A percentile compares a stretch with the other conserved stretches of the same genome.
phyloP scores from a whole-genome alignment of 1,284 basidiomycete genomes.

The Crucibulum parvulum region DNA sequence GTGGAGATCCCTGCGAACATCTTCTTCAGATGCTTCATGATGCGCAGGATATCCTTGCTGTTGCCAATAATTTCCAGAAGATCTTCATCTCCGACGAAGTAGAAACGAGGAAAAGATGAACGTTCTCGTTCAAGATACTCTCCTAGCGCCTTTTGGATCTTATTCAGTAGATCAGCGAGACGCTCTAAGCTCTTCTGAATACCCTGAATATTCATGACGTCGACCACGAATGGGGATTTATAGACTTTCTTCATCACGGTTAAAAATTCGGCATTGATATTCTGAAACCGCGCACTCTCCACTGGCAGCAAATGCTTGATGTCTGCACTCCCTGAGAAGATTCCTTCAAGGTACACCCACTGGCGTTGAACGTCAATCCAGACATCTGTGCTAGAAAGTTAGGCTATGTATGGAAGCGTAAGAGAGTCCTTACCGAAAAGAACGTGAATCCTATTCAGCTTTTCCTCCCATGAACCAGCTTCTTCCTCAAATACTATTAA shows the following conservation, averaged over 20 bases:
- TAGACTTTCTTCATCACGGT: conserved; percentile 99
- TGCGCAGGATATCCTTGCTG: conserved; percentile 96
- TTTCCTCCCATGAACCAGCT: conserved; percentile 94
- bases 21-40: conserved; percentile 99
- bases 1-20: conserved; percentile 99
- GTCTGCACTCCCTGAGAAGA: conserved; percentile 98
- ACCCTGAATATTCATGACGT: conserved; percentile 95
- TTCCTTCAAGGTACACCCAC: conserved; percentile 99
- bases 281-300: conserved; percentile 96
- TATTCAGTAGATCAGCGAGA: conserved; percentile 93
- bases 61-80: conserved; percentile 99
- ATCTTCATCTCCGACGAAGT: conserved; percentile 99
- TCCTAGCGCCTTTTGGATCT: conserved; percentile 99
- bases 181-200: conserved; percentile 98
- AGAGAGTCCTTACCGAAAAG: conserved; percentile 77
- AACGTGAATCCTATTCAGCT: conserved; percentile 93
- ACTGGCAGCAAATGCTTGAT: conserved; percentile 99
- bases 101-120: conserved; percentile 98
- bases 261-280: conserved; percentile 98
- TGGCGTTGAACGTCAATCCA: conserved; percentile 99
- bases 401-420: conserved; percentile 1
- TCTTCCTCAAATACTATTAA: conserved; percentile 90
- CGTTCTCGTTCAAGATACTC: conserved; percentile 99
- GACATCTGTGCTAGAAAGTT: conserved; percentile 66
- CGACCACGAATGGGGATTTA: conserved; percentile 97